A percentile compares a stretch with the other conserved stretches of the same genome.
These are phyloP conservation scores for Penicillium palitans DNA, from an alignment of 2,329 filamentous ascomycete species.

Conservation along the genomic window DNA sequence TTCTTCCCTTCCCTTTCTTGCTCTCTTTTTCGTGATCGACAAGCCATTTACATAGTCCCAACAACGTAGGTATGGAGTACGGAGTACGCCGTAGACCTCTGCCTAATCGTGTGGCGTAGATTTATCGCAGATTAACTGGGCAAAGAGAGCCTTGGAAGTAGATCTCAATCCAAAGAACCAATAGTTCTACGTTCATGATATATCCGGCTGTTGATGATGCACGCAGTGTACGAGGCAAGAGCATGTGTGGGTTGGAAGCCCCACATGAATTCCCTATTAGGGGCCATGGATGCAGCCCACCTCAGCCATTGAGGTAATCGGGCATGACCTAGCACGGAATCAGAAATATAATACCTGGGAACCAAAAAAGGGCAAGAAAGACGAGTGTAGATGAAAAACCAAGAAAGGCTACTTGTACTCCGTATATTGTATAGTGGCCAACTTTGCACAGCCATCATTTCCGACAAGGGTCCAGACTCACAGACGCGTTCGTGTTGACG, in stretches of 20 bases:
- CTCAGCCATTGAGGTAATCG: conserved; percentile 20
- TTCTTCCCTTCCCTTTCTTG: not conserved
- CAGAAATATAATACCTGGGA: not conserved
- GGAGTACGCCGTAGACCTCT: not conserved
- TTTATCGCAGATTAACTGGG: not conserved
- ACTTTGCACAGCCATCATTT: not conserved
- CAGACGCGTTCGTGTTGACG: not conserved
- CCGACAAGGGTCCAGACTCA: not conserved
- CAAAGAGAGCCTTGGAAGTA: not conserved
- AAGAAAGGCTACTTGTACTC: not conserved
- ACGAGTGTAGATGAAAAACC: not conserved
- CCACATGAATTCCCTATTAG: conserved; percentile 10
- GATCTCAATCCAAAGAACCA: not conserved
- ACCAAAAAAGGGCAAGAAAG: too few relatives aligned
- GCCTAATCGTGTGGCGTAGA: not conserved
- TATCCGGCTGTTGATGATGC: not conserved
- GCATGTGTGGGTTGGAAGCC: conserved; percentile 1
- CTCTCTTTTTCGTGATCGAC: conserved; percentile 3
- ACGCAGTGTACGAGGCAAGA: conserved; percentile 4
- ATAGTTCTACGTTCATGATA: not conserved
- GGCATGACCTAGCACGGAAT: conserved; percentile 1
- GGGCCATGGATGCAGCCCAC: conserved; percentile 11
- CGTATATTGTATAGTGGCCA: not conserved
- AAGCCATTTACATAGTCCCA: not conserved
- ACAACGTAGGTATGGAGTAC: not conserved